Base-by-base conservation (phyloP, 108 stramenopile species). In the Skeletonema tropicum region DNA sequence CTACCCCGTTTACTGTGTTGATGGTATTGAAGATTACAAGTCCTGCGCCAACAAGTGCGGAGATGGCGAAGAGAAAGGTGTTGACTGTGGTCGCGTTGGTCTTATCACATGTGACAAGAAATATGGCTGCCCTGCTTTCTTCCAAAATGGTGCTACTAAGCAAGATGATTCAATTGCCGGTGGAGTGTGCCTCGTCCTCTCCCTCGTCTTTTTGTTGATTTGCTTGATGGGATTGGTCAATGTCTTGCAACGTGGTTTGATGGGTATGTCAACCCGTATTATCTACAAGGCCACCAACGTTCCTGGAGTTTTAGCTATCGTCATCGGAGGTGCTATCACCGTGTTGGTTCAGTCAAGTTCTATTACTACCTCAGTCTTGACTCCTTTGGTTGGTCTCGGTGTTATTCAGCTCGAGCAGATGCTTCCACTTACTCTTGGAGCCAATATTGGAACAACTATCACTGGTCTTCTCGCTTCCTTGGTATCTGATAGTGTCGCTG, bases 211-310 rank as follows among this genome's bases (percentile, higher is more conserved):
- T 26, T 63, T 96, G 39, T 78, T 92, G 66, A 39, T 87, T 31
- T 96, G 93, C 77, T 85, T 96, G 59, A 70, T 89, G 58, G 92
- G 82, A 60, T 75, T 96, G 66, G 95, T 96, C 38, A 85, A 78
- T 57, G 79, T 93, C 68, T 83, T 95, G 59, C 90, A 90, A 69
- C 80, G 80, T 62, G 90, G 91, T 75, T 76, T 95, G 23, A 60
- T 88, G 55, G 94, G 91, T 30, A 80, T 81, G 60, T 91, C 92
- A 61, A 89, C 92, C 30, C 86, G 89, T 64, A 77, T 90, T 55
- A 86, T 95, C 68, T 87, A 90, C 83, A 94, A 94, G 87, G 92
- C 95, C 19, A 92, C 93, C 60, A 88, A 94, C 73, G 83, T 96
- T 71, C 90, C 90, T 57, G 91, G 91, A 67, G 83, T 90, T 73